These are phyloP conservation scores for Chrysanthemum lavandulifolium DNA, from an alignment of 129 eudicot genomes.

Conservation along the genomic window DNA sequence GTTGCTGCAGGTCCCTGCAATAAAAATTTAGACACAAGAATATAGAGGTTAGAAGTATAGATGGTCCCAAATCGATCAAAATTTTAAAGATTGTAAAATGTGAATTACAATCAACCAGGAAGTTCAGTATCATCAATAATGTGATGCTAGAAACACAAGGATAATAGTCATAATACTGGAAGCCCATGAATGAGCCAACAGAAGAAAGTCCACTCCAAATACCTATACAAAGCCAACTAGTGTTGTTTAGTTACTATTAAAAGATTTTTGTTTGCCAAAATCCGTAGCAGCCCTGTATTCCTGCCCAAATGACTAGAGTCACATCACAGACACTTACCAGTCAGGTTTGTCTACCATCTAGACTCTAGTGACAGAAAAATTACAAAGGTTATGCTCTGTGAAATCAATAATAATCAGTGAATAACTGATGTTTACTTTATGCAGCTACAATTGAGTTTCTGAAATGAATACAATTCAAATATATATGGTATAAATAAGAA, in stretches of 20 bases:
- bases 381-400: neutral
- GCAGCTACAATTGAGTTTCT: neutral
- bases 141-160: neutral
- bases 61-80: slow-evolving; percentile 11
- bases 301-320: neutral
- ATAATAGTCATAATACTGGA: neutral
- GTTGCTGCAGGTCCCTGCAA: slow-evolving; percentile 53
- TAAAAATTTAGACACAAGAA: slow-evolving; percentile 3
- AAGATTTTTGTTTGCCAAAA: neutral
- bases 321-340: neutral
- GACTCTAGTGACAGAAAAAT: neutral
- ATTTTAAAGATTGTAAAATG: neutral
- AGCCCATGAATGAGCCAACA: neutral
- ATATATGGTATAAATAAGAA: neutral
- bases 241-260: neutral
- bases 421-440: neutral
- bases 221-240: neutral
- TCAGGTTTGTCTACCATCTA: neutral
- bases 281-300: neutral
- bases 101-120: neutral
- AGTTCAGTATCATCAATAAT: slow-evolving; percentile 6
- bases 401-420: neutral
- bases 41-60: slow-evolving; percentile 3
- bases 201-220: neutral
- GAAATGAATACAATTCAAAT: neutral